Evolutionary conservation across 345 rosid genomes (phyloP).

Genomic region (Trapa bicornis): DNA sequence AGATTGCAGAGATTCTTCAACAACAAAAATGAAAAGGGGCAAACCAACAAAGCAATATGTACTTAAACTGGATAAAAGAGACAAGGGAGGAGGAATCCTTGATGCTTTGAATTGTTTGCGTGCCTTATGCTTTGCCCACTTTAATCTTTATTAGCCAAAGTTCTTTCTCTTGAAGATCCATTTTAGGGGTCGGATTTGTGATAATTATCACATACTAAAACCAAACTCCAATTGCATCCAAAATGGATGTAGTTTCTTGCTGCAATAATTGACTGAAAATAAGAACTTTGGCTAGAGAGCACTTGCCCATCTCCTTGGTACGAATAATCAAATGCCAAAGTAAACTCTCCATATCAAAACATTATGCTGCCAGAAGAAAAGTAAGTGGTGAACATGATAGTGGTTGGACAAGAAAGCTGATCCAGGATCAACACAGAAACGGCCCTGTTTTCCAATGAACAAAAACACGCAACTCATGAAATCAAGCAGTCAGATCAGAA

Average conservation of each 20-base stretch:
- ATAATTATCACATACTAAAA: too few relatives aligned
- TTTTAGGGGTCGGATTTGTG: background rate
- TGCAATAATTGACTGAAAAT: background rate
- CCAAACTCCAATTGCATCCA: too few relatives aligned
- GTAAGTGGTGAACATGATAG: too few relatives aligned
- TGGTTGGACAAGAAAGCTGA: too few relatives aligned
- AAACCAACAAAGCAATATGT: slow-evolving; percentile 1
- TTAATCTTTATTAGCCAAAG: slow-evolving; percentile 9
- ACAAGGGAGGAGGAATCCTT: slow-evolving; percentile 8
- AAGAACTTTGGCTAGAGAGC: too few relatives aligned
- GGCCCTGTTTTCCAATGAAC: background rate
- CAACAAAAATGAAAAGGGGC: slow-evolving; percentile 1
- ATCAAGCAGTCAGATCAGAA: too few relatives aligned
- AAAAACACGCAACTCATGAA: background rate
- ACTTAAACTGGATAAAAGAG: slow-evolving; percentile 21
- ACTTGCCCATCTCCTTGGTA: too few relatives aligned
- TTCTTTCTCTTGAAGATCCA: slow-evolving; percentile 2
- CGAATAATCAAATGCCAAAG: background rate
- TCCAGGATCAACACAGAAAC: too few relatives aligned
- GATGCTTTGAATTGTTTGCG: slow-evolving; percentile 3
- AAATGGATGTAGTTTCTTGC: too few relatives aligned
- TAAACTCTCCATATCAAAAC: background rate
- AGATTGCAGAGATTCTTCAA: slow-evolving; percentile 21
- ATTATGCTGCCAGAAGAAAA: too few relatives aligned
- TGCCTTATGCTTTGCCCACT: slow-evolving; percentile 6